A percentile compares a stretch with the other conserved stretches of the same genome.
phyloP scores from a whole-genome alignment of 208 protist species.

The Strigomonas culicis region DNA sequence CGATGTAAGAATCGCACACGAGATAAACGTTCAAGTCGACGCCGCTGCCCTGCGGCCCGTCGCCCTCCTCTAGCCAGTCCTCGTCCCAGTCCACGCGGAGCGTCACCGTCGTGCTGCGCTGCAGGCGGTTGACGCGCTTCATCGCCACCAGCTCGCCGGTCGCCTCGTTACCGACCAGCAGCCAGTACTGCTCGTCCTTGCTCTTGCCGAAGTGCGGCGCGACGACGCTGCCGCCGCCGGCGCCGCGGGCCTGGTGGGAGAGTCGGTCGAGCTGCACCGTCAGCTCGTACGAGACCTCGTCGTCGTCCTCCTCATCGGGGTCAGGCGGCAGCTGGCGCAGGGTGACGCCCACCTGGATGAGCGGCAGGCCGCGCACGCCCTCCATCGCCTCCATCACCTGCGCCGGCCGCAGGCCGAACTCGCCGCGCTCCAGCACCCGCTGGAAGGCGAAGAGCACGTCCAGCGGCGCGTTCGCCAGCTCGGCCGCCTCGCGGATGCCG shows the following conservation, averaged over 20 bases:
- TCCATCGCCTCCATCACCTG: constrained; percentile 74
- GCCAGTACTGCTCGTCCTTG: constrained; percentile 93
- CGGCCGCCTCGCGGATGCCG: constrained; percentile 50
- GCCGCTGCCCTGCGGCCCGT: constrained; percentile 11
- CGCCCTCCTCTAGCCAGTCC: constrained; percentile 44
- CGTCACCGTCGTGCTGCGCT: constrained; percentile 34
- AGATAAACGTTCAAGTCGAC: constrained; percentile 76
- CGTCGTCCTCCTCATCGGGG: constrained; percentile 21
- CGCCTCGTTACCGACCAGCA: constrained; percentile 75
- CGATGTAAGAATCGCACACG: constrained; percentile 90
- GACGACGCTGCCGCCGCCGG: constrained; percentile 32
- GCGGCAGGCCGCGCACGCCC: constrained; percentile 62
- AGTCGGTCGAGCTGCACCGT: constrained; percentile 63
- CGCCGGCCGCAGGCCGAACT: constrained; percentile 35
- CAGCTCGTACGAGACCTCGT: constrained; percentile 43
- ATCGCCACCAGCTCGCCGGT: constrained; percentile 91
- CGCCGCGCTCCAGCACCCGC: constrained; percentile 39
- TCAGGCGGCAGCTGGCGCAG: constrained; percentile 23
- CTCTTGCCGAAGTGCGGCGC: constrained; percentile 88
- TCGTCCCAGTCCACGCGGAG: constrained; percentile 89
- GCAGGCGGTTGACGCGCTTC: constrained; percentile 84
- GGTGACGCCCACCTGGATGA: constrained; percentile 73
- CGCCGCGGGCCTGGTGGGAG: constrained; percentile 28
- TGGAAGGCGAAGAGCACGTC: constrained; percentile 35
- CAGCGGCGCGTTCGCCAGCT: constrained; percentile 74